These are phyloP conservation scores for Helicocarpus griseus DNA, from an alignment of 2,329 filamentous ascomycete genomes.

Conservation along the genomic window DNA sequence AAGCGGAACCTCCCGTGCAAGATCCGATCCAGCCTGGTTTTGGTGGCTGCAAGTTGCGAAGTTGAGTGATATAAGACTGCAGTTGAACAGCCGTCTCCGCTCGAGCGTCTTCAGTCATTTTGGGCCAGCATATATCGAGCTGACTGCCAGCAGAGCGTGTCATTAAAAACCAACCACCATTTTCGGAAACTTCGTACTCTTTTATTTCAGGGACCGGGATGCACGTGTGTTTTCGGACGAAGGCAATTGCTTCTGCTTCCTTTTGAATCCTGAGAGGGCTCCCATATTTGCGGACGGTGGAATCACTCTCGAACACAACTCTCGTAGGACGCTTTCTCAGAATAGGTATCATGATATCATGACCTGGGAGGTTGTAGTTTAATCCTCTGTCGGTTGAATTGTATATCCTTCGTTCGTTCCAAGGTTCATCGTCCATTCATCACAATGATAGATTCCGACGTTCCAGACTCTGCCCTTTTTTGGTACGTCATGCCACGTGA, in stretches of 20 bases:
- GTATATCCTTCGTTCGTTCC: too few relatives aligned
- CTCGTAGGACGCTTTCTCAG: too few relatives aligned
- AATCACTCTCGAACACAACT: background rate
- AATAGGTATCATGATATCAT: too few relatives aligned
- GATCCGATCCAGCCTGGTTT: background rate
- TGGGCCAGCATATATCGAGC: background rate
- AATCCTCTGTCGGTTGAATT: too few relatives aligned
- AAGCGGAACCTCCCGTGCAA: background rate
- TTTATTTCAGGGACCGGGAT: background rate
- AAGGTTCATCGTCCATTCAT: too few relatives aligned
- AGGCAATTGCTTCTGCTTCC: background rate
- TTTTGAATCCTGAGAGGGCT: background rate
- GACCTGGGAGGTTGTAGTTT: too few relatives aligned
- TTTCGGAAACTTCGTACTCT: background rate
- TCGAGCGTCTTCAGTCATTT: background rate
- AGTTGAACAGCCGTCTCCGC: background rate
- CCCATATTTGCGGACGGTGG: background rate
- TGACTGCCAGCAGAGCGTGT: background rate
- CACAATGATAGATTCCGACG: too few relatives aligned
- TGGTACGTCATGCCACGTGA: slow-evolving; percentile 5
- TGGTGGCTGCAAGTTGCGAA: background rate
- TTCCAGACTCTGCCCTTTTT: background rate
- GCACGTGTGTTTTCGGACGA: slow-evolving; percentile 1
- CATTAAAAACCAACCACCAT: background rate
- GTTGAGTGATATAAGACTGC: slow-evolving; percentile 1